Conservation (phyloP, 1,284 basidiomycete species). For the Naganishia cerealis region DNA sequence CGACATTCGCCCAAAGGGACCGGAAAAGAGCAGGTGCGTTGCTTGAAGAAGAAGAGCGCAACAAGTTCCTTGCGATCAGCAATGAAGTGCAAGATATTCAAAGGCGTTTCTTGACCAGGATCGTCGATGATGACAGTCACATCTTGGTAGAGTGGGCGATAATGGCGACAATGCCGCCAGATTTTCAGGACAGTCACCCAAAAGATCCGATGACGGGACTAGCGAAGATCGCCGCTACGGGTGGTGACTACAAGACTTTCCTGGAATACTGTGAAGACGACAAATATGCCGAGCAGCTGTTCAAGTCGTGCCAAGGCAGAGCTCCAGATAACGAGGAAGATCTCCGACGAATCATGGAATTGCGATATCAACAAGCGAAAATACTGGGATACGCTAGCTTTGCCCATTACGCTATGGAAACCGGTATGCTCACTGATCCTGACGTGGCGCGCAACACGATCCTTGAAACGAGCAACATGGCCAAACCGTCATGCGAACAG, state of each 20-base stretch:
- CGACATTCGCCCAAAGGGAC: background rate
- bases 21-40: slow-evolving; percentile 1
- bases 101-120: background rate
- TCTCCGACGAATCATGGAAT: slow-evolving; percentile 2
- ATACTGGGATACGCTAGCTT: slow-evolving; percentile 8
- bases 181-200: background rate
- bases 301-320: background rate
- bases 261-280: background rate
- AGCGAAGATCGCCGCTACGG: background rate
- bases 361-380: slow-evolving; percentile 5
- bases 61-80: background rate
- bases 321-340: slow-evolving; percentile 14
- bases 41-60: background rate
- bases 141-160: slow-evolving; percentile 4
- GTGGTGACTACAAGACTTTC: background rate
- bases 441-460: background rate
- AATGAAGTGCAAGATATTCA: background rate
- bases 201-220: background rate
- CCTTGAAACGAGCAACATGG: background rate
- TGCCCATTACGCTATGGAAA: slow-evolving; percentile 11
- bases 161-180: background rate
- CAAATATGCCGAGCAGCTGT: background rate
- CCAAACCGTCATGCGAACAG: background rate
- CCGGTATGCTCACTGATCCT: slow-evolving; percentile 1
- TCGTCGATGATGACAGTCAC: slow-evolving; percentile 24